Base-by-base conservation (phyloP, 495 filamentous ascomycete genomes). In the Thozetella sp. region DNA sequence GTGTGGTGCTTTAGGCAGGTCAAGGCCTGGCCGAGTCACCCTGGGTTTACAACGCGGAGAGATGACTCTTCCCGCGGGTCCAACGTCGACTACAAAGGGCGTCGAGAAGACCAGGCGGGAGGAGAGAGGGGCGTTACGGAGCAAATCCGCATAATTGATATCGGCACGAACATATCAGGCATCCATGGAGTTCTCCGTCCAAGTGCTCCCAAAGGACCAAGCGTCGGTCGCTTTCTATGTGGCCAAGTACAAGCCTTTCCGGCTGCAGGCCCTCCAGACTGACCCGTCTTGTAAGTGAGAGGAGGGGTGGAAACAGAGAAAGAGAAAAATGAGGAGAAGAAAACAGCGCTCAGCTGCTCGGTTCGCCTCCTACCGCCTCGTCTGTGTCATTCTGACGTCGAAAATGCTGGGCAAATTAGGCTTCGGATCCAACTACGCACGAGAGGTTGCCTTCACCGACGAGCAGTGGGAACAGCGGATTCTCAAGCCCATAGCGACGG, bases 401-500 rank as follows among this genome's bases (percentile, higher is more conserved):
- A 9, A 60, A 60, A 37, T 63, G 57, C 15, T 52, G 60, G 27
- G 54, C 60, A 46, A 56, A 61, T 4, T 53, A 65, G 71, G 76
- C n/a, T 86, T 84, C 62, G 73, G 75, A 17, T 80, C 81, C 6
- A 80, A 71, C 1, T 82, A 80, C 57, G 76, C 73, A 24, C 63
- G 68, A 24, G 81, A 85, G 61, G 64, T 65, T 57, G 69, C 68
- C 20, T 78, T 79, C 61, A 60, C 63, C 12, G 64, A 77, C 15
- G 71, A 76, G 17, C 63, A 64, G 54, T 84, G 81, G 72, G 63
- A 71, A 25, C 63, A 64, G 19, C 77, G 79, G 43, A 64, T 86
- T 26, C 61, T 60, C 58, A 83, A 81, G 62, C 80, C 79, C 24
- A 55, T 70, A 3, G 74, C 71, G 25, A 76, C 65, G 53, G 75